Evolutionary conservation across 768 basidiomycete species (phyloP).

Genomic region (Trametes maxima): DNA sequence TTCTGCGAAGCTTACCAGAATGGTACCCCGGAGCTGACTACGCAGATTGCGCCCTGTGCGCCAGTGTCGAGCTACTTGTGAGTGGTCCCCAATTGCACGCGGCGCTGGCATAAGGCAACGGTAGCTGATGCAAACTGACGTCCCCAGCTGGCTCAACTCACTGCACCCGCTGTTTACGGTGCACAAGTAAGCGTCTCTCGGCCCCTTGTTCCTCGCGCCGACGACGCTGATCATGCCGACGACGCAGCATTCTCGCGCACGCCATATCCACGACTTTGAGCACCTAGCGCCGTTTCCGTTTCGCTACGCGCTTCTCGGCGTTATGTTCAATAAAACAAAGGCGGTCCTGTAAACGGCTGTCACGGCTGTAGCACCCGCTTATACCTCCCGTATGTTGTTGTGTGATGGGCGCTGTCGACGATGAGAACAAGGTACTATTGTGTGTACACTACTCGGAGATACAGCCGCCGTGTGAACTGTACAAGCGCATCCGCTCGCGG

Average conservation of each 20-base stretch:
- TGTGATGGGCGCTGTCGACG: conserved; percentile 9
- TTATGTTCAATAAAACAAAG: not conserved
- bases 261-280: conserved; percentile 50
- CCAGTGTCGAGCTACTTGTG: conserved; percentile 70
- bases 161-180: conserved; percentile 66
- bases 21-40: conserved; percentile 54
- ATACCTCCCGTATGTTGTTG: not conserved
- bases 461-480: conserved; percentile 8
- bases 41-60: conserved; percentile 58
- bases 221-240: conserved; percentile 12
- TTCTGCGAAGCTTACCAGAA: conserved; percentile 62
- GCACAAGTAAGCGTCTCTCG: conserved; percentile 49
- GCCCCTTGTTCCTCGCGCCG: conserved; percentile 7
- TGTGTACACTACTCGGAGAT: conserved; percentile 9
- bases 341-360: not conserved
- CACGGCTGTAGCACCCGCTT: not conserved
- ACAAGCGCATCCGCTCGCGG: not conserved
- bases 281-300: conserved; percentile 25
- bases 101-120: not conserved
- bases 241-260: conserved; percentile 51
- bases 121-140: not conserved
- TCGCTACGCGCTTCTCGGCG: not conserved
- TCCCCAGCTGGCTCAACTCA: conserved; percentile 57
- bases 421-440: conserved; percentile 5
- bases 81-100: conserved; percentile 29